These are phyloP conservation scores for Cladorrhinum samala DNA, from an alignment of 495 filamentous ascomycete genomes.

Conservation along the genomic window DNA sequence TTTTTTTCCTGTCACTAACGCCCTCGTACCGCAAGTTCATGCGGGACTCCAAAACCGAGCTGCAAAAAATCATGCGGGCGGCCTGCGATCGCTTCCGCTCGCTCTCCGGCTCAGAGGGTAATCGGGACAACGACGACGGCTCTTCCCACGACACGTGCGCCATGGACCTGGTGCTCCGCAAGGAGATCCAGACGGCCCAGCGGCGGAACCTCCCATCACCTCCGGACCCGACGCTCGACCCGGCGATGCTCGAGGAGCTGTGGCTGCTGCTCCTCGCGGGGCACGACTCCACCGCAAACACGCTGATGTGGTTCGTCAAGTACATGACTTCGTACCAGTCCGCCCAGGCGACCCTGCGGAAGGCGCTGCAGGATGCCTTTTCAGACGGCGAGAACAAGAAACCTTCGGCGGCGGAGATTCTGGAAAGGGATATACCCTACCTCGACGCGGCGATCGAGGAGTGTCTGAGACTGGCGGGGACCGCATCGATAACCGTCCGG, in stretches of 20 bases:
- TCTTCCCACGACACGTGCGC: not conserved
- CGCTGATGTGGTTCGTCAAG: constrained; percentile 29
- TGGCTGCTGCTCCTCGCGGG: constrained; percentile 28
- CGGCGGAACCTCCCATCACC: constrained; percentile 29
- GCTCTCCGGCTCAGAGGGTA: not conserved
- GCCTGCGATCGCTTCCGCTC: not conserved
- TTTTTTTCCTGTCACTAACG: not conserved
- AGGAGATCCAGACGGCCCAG: constrained; percentile 11
- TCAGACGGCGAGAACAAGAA: constrained; percentile 11
- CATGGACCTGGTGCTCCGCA: not conserved
- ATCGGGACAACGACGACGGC: not conserved
- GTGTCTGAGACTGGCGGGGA: constrained; percentile 15
- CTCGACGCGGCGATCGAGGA: constrained; percentile 32
- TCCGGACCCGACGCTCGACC: constrained; percentile 13
- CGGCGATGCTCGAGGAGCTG: constrained; percentile 28
- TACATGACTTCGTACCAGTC: constrained; percentile 23
- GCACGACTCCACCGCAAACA: constrained; percentile 24
- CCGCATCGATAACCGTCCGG: constrained; percentile 19
- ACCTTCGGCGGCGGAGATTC: constrained; percentile 19
- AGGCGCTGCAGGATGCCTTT: constrained; percentile 12
- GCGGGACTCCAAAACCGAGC: not conserved
- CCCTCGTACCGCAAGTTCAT: not conserved
- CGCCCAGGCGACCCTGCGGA: constrained; percentile 23
- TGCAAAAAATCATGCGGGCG: not conserved
- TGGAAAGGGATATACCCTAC: constrained; percentile 18